Percentiles rank a stretch among this genome's conserved stretches.
Evolutionary conservation across 2,329 filamentous ascomycete genomes (phyloP).

Genomic region (Botryotinia convoluta): DNA sequence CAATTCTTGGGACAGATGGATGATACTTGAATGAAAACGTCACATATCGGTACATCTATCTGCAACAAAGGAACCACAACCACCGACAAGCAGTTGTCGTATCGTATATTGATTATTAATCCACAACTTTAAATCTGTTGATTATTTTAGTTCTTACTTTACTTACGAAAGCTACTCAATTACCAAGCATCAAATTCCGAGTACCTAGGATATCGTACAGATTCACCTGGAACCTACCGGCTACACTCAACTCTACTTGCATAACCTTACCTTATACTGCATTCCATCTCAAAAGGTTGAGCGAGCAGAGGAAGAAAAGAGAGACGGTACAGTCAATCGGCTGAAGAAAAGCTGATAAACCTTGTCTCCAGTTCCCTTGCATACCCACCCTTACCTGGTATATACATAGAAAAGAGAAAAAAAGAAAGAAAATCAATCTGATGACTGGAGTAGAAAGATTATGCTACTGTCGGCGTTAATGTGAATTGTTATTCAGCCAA

Average conservation of each 20-base stretch:
- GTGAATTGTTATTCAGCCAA: neutral
- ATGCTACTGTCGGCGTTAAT: slow-evolving; percentile 13
- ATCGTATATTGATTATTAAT: neutral
- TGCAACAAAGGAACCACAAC: neutral
- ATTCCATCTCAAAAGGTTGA: neutral
- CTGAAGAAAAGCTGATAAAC: neutral
- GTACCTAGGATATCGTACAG: neutral
- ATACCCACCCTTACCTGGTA: neutral
- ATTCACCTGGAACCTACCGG: neutral
- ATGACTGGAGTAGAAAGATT: neutral
- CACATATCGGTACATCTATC: neutral
- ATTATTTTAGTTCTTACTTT: neutral
- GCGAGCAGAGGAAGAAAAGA: neutral
- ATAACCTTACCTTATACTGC: neutral
- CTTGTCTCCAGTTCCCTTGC: neutral
- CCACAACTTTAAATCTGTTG: neutral
- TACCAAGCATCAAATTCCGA: neutral
- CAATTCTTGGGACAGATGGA: neutral
- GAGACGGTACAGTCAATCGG: neutral
- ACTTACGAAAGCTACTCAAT: neutral
- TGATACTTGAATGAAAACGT: neutral
- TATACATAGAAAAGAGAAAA: neutral
- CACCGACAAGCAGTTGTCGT: neutral
- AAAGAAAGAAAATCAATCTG: neutral
- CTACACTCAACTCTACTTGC: neutral